These are phyloP conservation scores for Ophiostoma novo-ulmi DNA, from an alignment of 2,329 filamentous ascomycete genomes.

Conservation along the genomic window DNA sequence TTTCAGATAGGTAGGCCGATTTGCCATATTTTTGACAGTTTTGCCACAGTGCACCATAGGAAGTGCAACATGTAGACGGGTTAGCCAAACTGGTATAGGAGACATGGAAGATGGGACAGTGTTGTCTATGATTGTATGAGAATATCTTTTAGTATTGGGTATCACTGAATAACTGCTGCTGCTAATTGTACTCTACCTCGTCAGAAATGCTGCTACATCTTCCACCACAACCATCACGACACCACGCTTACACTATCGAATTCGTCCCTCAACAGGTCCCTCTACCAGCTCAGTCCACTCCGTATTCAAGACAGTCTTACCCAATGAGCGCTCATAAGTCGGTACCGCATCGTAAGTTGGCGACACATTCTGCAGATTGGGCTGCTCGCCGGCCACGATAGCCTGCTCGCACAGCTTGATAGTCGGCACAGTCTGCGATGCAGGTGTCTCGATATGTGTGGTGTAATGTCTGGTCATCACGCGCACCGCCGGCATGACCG, in stretches of 20 bases:
- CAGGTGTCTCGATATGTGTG: neutral
- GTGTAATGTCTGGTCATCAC: neutral
- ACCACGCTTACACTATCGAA: neutral
- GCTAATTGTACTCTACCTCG: neutral
- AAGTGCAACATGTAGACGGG: too few species aligned
- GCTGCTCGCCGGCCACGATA: neutral
- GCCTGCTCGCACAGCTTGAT: slow-evolving; percentile 2
- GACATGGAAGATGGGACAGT: too few species aligned
- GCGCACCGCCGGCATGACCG: neutral
- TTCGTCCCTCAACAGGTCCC: neutral
- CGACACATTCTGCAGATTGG: neutral
- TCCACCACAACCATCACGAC: neutral
- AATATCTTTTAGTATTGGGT: neutral
- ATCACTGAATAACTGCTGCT: neutral
- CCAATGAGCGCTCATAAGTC: neutral
- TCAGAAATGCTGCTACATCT: neutral
- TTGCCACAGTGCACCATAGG: too few species aligned
- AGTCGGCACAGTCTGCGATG: neutral
- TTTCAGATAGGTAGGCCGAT: neutral
- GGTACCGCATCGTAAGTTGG: neutral
- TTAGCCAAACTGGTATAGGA: too few species aligned
- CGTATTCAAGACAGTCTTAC: too few species aligned
- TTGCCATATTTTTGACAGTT: neutral
- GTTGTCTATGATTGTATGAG: too few species aligned
- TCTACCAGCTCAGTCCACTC: neutral